A percentile compares a stretch with the other conserved stretches of the same genome.
Evolutionary conservation across 768 basidiomycete genomes (phyloP).

Genomic region (Tylopilus subfusipes): DNA sequence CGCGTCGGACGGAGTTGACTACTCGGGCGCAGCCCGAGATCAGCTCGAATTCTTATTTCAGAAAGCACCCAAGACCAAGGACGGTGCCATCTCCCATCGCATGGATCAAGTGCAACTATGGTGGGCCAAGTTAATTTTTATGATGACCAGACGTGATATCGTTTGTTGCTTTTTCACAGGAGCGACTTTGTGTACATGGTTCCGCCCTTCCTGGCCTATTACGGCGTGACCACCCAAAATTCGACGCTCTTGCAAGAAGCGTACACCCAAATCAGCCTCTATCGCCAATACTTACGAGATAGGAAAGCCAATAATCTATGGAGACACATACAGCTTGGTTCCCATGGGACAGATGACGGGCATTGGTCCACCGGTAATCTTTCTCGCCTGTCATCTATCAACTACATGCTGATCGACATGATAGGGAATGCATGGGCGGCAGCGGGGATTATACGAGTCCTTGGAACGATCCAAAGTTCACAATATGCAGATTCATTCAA

Average conservation of each 20-base stretch:
- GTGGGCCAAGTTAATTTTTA: constrained; percentile 30
- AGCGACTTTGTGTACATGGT: constrained; percentile 83
- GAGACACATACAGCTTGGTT: constrained; percentile 71
- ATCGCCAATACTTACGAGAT: constrained; percentile 64
- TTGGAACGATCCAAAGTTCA: constrained; percentile 68
- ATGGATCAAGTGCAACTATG: constrained; percentile 67
- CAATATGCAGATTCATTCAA: constrained; percentile 47
- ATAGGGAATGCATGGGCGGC: constrained; percentile 88
- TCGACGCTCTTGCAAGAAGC: constrained; percentile 56
- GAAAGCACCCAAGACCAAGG: constrained; percentile 55
- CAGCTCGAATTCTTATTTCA: constrained; percentile 63
- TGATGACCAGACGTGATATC: not conserved
- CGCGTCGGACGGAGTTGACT: constrained; percentile 45
- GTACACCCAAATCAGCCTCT: constrained; percentile 69
- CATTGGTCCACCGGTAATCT: constrained; percentile 74
- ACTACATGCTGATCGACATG: not conserved
- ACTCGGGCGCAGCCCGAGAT: constrained; percentile 57
- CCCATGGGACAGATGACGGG: constrained; percentile 50
- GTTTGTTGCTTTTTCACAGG: constrained; percentile 38
- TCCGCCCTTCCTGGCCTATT: constrained; percentile 84
- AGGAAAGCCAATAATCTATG: constrained; percentile 52
- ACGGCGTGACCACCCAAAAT: constrained; percentile 62
- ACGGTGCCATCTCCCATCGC: constrained; percentile 84
- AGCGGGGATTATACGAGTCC: constrained; percentile 80
- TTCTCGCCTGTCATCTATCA: not conserved